These are phyloP conservation scores for Pseudotsuga menziesii DNA, from an alignment of 75 land plant species.

Conservation along the genomic window DNA sequence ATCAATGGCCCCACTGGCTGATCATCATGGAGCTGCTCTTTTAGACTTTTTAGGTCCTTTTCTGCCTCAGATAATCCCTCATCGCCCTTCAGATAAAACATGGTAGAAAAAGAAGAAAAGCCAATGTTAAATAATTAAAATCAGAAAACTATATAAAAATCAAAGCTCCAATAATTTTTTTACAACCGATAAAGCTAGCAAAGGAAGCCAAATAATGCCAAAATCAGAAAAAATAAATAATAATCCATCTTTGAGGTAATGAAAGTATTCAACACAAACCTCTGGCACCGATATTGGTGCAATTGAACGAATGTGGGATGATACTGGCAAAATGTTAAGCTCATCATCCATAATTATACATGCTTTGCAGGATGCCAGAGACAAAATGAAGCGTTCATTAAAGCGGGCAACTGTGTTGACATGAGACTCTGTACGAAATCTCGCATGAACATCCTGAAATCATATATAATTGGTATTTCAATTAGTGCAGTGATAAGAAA, in stretches of 20 bases:
- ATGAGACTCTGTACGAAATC: slow-evolving; percentile 96
- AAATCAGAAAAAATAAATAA: slow-evolving; percentile 1
- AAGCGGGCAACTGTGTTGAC: slow-evolving; percentile 70
- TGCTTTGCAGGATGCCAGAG: slow-evolving; percentile 91
- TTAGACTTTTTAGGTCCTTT: slow-evolving; percentile 68
- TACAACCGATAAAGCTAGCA: neutral
- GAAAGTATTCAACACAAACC: slow-evolving; percentile 38
- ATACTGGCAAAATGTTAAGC: slow-evolving; percentile 83
- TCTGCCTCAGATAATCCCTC: slow-evolving; percentile 76
- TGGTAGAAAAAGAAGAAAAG: neutral
- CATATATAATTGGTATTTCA: neutral
- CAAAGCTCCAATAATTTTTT: neutral
- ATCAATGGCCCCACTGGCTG: slow-evolving; percentile 90
- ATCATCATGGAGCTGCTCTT: slow-evolving; percentile 79
- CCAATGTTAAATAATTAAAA: neutral
- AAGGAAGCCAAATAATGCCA: neutral
- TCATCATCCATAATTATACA: slow-evolving; percentile 99
- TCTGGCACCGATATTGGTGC: slow-evolving; percentile 50
- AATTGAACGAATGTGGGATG: slow-evolving; percentile 81
- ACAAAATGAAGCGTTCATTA: slow-evolving; percentile 93
- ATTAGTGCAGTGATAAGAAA: neutral
- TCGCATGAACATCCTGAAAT: slow-evolving; percentile 93
- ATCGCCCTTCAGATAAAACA: slow-evolving; percentile 52
- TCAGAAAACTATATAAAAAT: neutral
- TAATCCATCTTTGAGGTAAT: neutral